These are phyloP conservation scores for Lactarius sp. DNA, from an alignment of 768 basidiomycete genomes.

Conservation along the genomic window DNA sequence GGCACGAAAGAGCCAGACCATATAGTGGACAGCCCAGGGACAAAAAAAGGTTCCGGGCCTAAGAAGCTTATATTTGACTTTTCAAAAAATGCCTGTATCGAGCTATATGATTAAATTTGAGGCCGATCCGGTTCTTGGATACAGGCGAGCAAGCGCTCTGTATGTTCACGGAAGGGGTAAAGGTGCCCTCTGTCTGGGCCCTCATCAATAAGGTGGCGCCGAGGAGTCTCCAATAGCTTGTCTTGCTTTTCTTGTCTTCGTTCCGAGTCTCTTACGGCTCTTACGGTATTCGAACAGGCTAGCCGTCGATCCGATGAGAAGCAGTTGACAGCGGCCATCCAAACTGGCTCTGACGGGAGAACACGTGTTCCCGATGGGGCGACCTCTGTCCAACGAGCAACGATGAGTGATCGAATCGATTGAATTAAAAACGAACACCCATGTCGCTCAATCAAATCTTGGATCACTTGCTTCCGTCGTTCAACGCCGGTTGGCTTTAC, in stretches of 20 bases:
- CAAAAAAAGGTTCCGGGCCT: conserved; percentile 26
- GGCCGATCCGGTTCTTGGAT: conserved; percentile 25
- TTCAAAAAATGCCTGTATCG: conserved; percentile 25
- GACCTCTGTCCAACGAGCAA: conserved; percentile 3
- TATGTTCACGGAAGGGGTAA: conserved; percentile 18
- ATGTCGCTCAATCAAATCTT: background rate
- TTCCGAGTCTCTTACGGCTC: conserved; percentile 6
- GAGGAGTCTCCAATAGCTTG: conserved; percentile 15
- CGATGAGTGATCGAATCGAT: background rate
- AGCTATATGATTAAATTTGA: conserved; percentile 24
- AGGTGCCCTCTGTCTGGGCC: background rate
- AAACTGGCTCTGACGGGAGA: background rate
- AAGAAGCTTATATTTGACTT: conserved; percentile 29
- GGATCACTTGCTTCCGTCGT: conserved; percentile 17
- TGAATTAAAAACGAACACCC: no score
- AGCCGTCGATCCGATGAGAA: conserved; percentile 23
- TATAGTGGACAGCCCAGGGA: conserved; percentile 26
- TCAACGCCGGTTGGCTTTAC: background rate
- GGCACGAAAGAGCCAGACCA: conserved; percentile 21
- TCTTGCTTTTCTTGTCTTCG: conserved; percentile 3
- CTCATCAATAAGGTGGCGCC: conserved; percentile 21
- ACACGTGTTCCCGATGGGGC: conserved; percentile 13
- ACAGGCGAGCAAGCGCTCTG: conserved; percentile 1
- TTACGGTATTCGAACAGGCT: conserved; percentile 17
- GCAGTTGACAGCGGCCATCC: conserved; percentile 11